Conservation (phyloP, 495 filamentous ascomycete species). For the Penicillium manginii region DNA sequence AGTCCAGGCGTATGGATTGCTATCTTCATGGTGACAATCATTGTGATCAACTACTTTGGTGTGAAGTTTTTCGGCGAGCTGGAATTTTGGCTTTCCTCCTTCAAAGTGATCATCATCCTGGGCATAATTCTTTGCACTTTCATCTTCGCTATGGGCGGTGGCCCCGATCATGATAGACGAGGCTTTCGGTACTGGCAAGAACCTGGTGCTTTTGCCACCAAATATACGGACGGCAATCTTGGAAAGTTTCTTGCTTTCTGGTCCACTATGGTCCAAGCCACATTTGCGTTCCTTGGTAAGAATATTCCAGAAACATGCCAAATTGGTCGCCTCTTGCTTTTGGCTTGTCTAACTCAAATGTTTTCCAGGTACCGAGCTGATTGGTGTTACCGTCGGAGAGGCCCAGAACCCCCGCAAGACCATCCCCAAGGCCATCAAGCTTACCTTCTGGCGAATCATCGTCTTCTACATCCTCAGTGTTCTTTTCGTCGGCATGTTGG, state of each 20-base stretch:
- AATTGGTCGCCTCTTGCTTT: not conserved
- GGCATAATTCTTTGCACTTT: slow-evolving; percentile 68
- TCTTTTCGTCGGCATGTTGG: slow-evolving; percentile 56
- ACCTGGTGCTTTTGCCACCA: slow-evolving; percentile 62
- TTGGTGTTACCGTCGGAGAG: slow-evolving; percentile 73
- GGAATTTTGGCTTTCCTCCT: slow-evolving; percentile 78
- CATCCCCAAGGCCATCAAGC: slow-evolving; percentile 76
- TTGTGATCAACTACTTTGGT: slow-evolving; percentile 59
- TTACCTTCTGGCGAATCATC: slow-evolving; percentile 83
- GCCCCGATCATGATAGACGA: slow-evolving; percentile 67
- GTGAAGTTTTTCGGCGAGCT: slow-evolving; percentile 80
- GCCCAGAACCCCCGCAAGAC: slow-evolving; percentile 75
- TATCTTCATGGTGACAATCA: slow-evolving; percentile 53
- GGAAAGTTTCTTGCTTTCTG: slow-evolving; percentile 76
- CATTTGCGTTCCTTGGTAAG: slow-evolving; percentile 76
- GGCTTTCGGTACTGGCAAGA: slow-evolving; percentile 80
- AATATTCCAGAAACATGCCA: not conserved
- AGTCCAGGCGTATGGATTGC: slow-evolving; percentile 59
- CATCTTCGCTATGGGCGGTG: slow-evolving; percentile 73
- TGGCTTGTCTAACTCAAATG: not conserved
- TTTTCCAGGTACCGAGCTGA: slow-evolving; percentile 66
- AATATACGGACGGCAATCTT: slow-evolving; percentile 41
- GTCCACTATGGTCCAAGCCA: slow-evolving; percentile 77
- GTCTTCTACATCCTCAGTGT: slow-evolving; percentile 73
- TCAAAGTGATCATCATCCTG: slow-evolving; percentile 76